phyloP scores from a whole-genome alignment of 768 basidiomycete species.

The Steccherinum ochraceum region DNA sequence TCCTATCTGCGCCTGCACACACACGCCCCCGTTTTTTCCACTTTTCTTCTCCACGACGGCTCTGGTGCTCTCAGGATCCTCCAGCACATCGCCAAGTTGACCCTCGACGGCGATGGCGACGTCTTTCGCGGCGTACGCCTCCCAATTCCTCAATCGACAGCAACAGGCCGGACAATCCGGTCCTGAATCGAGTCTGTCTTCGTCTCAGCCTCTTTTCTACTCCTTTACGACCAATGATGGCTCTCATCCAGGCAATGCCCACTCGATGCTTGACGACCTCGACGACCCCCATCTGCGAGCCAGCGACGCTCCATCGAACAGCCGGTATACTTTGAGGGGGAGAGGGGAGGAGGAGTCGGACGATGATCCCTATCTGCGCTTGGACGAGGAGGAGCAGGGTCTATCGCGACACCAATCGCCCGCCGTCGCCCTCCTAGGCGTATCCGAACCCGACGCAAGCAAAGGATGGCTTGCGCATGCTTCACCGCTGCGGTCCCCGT shows the following conservation, averaged over 20 bases:
- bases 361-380: slow-evolving; percentile 71
- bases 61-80: background rate
- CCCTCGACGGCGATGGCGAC: slow-evolving; percentile 37
- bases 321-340: slow-evolving; percentile 26
- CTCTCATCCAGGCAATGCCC: slow-evolving; percentile 43
- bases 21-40: background rate
- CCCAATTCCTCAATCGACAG: slow-evolving; percentile 69
- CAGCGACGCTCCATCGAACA: slow-evolving; percentile 22
- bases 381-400: slow-evolving; percentile 58
- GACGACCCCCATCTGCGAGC: slow-evolving; percentile 71
- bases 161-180: slow-evolving; percentile 21
- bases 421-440: slow-evolving; percentile 32
- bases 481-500: slow-evolving; percentile 51
- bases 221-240: slow-evolving; percentile 78
- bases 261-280: slow-evolving; percentile 57
- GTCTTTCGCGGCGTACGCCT: slow-evolving; percentile 78
- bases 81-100: background rate
- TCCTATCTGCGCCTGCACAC: background rate
- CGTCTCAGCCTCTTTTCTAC: slow-evolving; percentile 79
- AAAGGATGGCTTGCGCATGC: slow-evolving; percentile 68
- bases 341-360: slow-evolving; percentile 39
- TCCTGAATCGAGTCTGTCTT: slow-evolving; percentile 42
- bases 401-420: slow-evolving; percentile 28
- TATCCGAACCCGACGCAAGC: slow-evolving; percentile 37
- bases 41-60: background rate